A percentile compares a stretch with the other conserved stretches of the same genome.
Evolutionary conservation across 1,284 basidiomycete genomes (phyloP).

Genomic region (Megacollybia platyphylla): DNA sequence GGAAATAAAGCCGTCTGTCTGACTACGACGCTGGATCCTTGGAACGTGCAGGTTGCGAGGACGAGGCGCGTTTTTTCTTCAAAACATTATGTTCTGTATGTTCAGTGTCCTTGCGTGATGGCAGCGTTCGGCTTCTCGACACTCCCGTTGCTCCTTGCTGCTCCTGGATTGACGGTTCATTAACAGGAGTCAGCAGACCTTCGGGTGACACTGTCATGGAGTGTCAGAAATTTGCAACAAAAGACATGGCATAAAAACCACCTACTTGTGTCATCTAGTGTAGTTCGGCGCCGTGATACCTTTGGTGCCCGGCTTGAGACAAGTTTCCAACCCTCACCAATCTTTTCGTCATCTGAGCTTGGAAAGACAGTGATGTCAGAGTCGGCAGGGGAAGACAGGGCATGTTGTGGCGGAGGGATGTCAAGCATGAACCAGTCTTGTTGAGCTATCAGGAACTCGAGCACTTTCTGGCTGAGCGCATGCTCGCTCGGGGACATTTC

Average conservation of each 20-base stretch:
- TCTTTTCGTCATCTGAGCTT: conserved; percentile 14
- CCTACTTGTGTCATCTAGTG: conserved; percentile 31
- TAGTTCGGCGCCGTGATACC: conserved; percentile 27
- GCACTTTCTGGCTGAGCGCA: conserved; percentile 76
- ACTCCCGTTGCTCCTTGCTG: conserved; percentile 23
- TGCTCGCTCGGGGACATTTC: conserved; percentile 77
- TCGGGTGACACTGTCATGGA: conserved; percentile 7
- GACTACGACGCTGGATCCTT: conserved; percentile 5
- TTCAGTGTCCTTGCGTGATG: conserved; percentile 19
- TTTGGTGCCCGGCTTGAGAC: conserved; percentile 16
- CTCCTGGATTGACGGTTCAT: conserved; percentile 18
- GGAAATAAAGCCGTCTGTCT: conserved; percentile 4
- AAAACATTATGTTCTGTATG: conserved; percentile 14
- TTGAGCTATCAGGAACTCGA: conserved; percentile 89
- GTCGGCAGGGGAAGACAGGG: conserved; percentile 9
- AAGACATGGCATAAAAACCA: conserved; percentile 5
- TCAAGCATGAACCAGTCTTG: conserved; percentile 83
- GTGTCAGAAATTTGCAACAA: neutral
- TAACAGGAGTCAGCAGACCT: conserved; percentile 26
- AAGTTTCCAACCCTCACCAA: conserved; percentile 20
- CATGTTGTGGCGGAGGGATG: conserved; percentile 51
- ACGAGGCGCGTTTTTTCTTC: conserved; percentile 34
- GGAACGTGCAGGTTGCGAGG: conserved; percentile 16
- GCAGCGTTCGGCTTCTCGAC: conserved; percentile 48
- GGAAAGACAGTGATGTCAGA: conserved; percentile 23